Conservation (phyloP, 1,284 basidiomycete genomes). For the Malassezia equina region DNA sequence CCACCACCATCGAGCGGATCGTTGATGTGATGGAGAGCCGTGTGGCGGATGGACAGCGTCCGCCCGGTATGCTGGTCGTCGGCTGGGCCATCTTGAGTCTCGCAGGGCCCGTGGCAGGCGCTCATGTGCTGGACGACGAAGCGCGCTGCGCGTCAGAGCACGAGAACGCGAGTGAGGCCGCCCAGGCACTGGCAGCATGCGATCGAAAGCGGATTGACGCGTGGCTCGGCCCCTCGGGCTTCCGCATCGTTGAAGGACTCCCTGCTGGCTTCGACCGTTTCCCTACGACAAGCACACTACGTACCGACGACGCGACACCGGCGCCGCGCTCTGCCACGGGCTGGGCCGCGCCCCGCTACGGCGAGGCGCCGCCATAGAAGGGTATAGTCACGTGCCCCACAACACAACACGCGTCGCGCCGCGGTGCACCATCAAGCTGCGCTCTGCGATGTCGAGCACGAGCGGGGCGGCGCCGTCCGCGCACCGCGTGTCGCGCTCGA, state of each 20-base stretch:
- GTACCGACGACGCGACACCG: neutral
- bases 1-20: conserved; percentile 67
- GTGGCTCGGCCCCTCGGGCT: conserved; percentile 5
- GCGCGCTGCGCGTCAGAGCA: neutral
- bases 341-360: conserved; percentile 36
- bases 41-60: conserved; percentile 49
- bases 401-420: neutral
- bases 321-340: conserved; percentile 19
- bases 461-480: conserved; percentile 10
- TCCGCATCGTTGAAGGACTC: conserved; percentile 9
- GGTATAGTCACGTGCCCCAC: neutral
- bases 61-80: conserved; percentile 88
- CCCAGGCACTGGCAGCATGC: conserved; percentile 6
- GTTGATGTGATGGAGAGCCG: conserved; percentile 58
- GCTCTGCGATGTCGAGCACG: conserved; percentile 2
- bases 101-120: conserved; percentile 52
- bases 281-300: neutral
- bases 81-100: conserved; percentile 66
- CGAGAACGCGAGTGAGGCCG: neutral
- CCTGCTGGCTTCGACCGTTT: conserved; percentile 8
- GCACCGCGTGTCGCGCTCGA: conserved; percentile 18
- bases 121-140: conserved; percentile 52
- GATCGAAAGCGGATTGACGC: conserved; percentile 14
- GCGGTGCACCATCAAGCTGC: neutral
- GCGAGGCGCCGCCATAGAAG: neutral